phyloP scores from a whole-genome alignment of 2,329 filamentous ascomycete species.

The Penicillium crustosum region DNA sequence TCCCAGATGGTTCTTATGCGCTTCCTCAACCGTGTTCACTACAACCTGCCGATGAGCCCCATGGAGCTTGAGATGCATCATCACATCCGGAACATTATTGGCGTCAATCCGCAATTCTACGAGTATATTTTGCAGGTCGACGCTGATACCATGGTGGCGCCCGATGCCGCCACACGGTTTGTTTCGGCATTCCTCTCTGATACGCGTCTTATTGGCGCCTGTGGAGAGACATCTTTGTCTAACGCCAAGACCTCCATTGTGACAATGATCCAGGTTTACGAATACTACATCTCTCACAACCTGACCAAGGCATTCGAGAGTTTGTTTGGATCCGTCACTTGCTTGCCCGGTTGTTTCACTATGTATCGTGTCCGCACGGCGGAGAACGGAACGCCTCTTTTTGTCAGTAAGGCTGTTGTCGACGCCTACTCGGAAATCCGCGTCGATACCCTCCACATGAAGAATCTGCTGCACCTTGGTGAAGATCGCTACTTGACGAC shows the following conservation, averaged over 20 bases:
- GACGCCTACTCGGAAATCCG: slow-evolving; percentile 87
- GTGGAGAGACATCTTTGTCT: slow-evolving; percentile 88
- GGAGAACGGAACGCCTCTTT: slow-evolving; percentile 91
- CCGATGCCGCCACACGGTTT: slow-evolving; percentile 87
- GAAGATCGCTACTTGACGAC: slow-evolving; percentile 98
- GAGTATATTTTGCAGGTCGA: slow-evolving; percentile 96
- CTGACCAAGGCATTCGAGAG: slow-evolving; percentile 95
- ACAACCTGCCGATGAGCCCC: slow-evolving; percentile 93
- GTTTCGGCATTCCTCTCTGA: slow-evolving; percentile 88
- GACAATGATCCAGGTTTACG: slow-evolving; percentile 99
- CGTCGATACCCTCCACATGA: slow-evolving; percentile 97
- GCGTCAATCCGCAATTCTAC: slow-evolving; percentile 97
- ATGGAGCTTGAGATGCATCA: slow-evolving; percentile 98
- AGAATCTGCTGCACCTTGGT: slow-evolving; percentile 93
- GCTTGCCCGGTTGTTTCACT: slow-evolving; percentile 96
- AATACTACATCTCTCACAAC: slow-evolving; percentile 99
- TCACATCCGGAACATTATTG: slow-evolving; percentile 97
- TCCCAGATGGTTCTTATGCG: slow-evolving; percentile 98
- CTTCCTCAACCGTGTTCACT: slow-evolving; percentile 98
- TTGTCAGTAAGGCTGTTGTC: slow-evolving; percentile 89
- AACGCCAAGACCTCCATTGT: slow-evolving; percentile 92
- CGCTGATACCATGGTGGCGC: slow-evolving; percentile 90
- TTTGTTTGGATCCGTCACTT: slow-evolving; percentile 95
- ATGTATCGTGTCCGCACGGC: slow-evolving; percentile 98
- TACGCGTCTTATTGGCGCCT: slow-evolving; percentile 88